Base-by-base conservation (phyloP, 2,329 filamentous ascomycete species). In the Penicillium paneum region DNA sequence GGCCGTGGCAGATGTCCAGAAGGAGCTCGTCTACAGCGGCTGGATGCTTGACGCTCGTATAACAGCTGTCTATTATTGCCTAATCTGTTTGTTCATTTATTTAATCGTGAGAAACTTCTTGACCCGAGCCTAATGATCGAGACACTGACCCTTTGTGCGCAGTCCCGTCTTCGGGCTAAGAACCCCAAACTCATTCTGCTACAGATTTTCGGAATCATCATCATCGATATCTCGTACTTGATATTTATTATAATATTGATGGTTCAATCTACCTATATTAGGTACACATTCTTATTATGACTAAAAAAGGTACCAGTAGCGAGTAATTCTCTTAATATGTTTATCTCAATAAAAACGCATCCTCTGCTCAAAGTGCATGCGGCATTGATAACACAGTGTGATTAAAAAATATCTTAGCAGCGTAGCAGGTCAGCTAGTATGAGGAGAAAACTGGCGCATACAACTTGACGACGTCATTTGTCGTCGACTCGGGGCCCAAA, bases 31-130 rank as follows among this genome's bases (percentile, higher is more conserved):
- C 6, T 75, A 73, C 39, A 62, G 77, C 4, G 79, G 79, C 0
- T 75, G 71, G 52, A 75, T 81, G 74, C 72, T 81, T 0, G 78
- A 81, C 60, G 65, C 76, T 4, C 72, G 77, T 4, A 75, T 81
- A 0, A 74, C 76, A 0, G 72, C 69, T 3, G 63, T 70, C 3
- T 70, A 68, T 45, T 67, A 71, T 50, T 65, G 67, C 42, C 67
- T 81, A 63, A 68, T 72, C 3, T 74, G 71, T 52, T 24, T 74
- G 5, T 77, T 81, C 45, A 73, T 81, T 36, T 81, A 81, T 55
- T 59, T 70, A 11, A 44, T 75, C 55, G 69, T 71, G 46, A 40
- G 60, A 52, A 21, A 2, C 28, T 26, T 17, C 11, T 10, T 29
- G 31, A 19, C 7, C 21, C 6, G 0, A 17, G 3, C 3, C 21